Evolutionary conservation across 805 yeast species (phyloP).

Genomic region (Metschnikowia hibisci): DNA sequence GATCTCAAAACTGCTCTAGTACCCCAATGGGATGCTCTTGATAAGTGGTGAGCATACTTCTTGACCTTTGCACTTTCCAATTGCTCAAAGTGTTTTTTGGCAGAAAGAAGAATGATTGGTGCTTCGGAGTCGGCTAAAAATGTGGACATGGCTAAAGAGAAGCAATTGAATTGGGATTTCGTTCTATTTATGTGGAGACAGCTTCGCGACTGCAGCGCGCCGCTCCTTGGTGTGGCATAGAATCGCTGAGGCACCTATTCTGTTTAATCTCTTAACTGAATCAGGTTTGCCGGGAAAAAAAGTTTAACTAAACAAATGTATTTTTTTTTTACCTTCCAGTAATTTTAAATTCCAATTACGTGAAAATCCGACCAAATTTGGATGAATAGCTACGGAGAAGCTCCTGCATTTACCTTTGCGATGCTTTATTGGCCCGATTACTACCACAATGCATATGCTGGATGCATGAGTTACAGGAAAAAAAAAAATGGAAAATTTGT

Average conservation of each 20-base stretch:
- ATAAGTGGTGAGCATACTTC: slow-evolving; percentile 74
- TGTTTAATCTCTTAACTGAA: too few relatives aligned
- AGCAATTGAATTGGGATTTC: too few relatives aligned
- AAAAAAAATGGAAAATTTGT: too few relatives aligned
- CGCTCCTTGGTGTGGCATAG: slow-evolving; percentile 3
- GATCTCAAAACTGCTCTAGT: slow-evolving; percentile 75
- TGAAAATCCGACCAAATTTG: too few relatives aligned
- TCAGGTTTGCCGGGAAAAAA: too few relatives aligned
- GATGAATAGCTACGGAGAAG: too few relatives aligned
- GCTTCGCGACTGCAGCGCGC: slow-evolving; percentile 3
- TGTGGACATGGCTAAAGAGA: slow-evolving; percentile 11
- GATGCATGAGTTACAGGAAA: too few relatives aligned
- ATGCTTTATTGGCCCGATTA: slow-evolving; percentile 3
- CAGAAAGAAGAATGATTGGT: slow-evolving; percentile 48
- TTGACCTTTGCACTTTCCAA: slow-evolving; percentile 56
- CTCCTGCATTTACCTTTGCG: neutral
- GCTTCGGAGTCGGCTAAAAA: slow-evolving; percentile 40
- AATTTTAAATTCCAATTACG: too few relatives aligned
- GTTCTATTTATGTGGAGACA: neutral
- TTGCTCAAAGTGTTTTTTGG: slow-evolving; percentile 64
- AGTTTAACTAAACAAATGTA: too few relatives aligned
- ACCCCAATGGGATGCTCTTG: slow-evolving; percentile 82
- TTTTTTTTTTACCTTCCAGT: too few relatives aligned
- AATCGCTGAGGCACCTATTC: too few relatives aligned
- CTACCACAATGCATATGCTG: too few relatives aligned